These are phyloP conservation scores for Flaveria trinervia DNA, from an alignment of 129 eudicot genomes.

Conservation along the genomic window DNA sequence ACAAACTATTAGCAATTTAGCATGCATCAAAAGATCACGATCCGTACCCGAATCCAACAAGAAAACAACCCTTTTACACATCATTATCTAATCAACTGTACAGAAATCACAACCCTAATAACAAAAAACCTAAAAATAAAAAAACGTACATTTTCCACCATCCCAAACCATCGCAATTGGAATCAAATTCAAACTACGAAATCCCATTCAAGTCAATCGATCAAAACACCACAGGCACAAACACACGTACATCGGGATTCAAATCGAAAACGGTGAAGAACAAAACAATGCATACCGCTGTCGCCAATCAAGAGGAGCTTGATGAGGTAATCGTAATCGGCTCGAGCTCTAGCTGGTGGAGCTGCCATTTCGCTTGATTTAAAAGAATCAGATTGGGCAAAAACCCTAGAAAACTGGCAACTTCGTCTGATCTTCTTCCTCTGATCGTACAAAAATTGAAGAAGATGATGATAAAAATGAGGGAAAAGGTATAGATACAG, in stretches of 20 bases:
- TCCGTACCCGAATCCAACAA: not conserved
- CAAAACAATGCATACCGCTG: constrained; percentile 62
- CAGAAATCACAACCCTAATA: constrained; percentile 23
- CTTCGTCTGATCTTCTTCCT: constrained; percentile 30
- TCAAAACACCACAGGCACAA: not conserved
- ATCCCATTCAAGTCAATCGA: constrained; percentile 17
- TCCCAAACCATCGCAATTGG: constrained; percentile 4
- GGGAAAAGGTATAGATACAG: constrained; percentile 4
- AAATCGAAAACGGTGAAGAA: not conserved
- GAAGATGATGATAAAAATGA: not conserved
- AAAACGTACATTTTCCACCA: constrained; percentile 4
- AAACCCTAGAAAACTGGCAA: constrained; percentile 49
- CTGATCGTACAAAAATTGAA: not conserved
- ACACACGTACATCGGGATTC: constrained; percentile 19
- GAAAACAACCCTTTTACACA: not conserved
- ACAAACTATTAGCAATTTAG: not conserved
- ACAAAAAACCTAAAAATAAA: not conserved
- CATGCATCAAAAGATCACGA: not conserved
- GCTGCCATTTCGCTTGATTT: constrained; percentile 74
- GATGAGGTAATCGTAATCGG: constrained; percentile 94
- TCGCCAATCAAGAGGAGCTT: constrained; percentile 94
- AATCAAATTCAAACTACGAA: constrained; percentile 7
- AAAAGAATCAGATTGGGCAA: constrained; percentile 20
- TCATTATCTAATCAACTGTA: not conserved
- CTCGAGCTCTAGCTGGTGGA: constrained; percentile 96